Base-by-base conservation (phyloP, 371 early-diverging fungal species). In the Apophysomyces variabilis region DNA sequence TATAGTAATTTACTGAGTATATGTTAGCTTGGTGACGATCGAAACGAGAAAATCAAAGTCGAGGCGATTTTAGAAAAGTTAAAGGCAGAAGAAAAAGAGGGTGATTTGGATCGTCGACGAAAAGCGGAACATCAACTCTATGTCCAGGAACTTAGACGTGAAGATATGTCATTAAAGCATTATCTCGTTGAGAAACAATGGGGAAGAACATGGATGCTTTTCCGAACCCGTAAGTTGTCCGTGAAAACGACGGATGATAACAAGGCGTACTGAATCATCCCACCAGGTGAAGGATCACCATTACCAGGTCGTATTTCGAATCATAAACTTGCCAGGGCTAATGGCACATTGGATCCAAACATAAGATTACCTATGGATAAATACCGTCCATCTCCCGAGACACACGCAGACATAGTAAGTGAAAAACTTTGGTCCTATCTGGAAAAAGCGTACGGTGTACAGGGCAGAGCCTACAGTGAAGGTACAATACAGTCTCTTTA, bases 381-480 rank as follows among this genome's bases (percentile, higher is more conserved):
- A 64, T 80, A 77, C 38, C 73, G 80, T 37, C 80, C 80, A 16
- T 66, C 77, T 5, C 80, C 80, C 38, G 80, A 80, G 47, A 80
- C 80, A 44, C 77, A 77, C 62, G 80, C 72, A n/a, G 80, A 80
- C 54, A 80, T 80, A 57, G 60, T 80, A 13, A 80, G 80, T 66
- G 76, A 77, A 39, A 71, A 66, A 9, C 70, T 80, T 14, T 80
- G 77, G 77, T 54, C 61, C 13, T 80, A 75, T 46, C 38, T 80
- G 21, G 69, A 62, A 26, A 75, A 77, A 36, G 74, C 74, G 0
- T 80, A 80, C 58, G 80, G 80, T 50, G 72, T 80, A 1, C 77
- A 77, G 57, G 80, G 80, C 54, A 75, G 64, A 50, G 68, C 80
- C 8, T 80, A 69, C 43, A 73, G 64, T 58, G 80, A 80, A 80